phyloP scores from a whole-genome alignment of 768 basidiomycete species.

The Antrodiella citrinella region DNA sequence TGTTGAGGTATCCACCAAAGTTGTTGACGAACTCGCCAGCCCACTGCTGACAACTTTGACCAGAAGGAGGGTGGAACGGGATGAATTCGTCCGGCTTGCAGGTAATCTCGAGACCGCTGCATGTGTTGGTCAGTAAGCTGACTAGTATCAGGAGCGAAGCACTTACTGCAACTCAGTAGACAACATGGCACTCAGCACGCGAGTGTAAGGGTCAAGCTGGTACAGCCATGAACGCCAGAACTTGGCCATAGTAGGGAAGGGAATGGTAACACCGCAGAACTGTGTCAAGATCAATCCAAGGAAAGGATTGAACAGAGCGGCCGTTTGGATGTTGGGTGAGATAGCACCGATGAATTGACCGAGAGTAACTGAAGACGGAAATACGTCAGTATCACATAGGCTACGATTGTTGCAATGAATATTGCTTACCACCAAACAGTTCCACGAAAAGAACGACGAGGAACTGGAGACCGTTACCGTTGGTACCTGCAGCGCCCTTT shows the following conservation, averaged over 20 bases:
- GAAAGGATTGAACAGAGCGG: constrained; percentile 78
- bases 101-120: constrained; percentile 50
- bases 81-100: constrained; percentile 67
- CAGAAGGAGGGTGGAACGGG: constrained; percentile 62
- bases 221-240: constrained; percentile 83
- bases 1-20: constrained; percentile 69
- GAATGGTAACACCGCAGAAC: constrained; percentile 80
- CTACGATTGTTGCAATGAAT: too few relatives aligned
- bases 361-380: constrained; percentile 50
- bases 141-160: constrained; percentile 10
- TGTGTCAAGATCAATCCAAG: constrained; percentile 52
- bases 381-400: too few relatives aligned
- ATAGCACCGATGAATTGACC: constrained; percentile 70
- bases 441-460: constrained; percentile 66
- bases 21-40: constrained; percentile 52
- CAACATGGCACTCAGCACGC: constrained; percentile 62
- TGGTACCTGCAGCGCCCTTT: constrained; percentile 48
- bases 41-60: constrained; percentile 69
- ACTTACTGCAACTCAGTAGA: constrained; percentile 66
- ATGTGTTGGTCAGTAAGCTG: constrained; percentile 10
- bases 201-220: constrained; percentile 61
- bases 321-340: constrained; percentile 70
- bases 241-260: constrained; percentile 47
- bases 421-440: constrained; percentile 35
- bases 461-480: constrained; percentile 66